Evolutionary conservation across 1,139 yeast species (phyloP).

Genomic region (Zygotorulaspora mrakii): DNA sequence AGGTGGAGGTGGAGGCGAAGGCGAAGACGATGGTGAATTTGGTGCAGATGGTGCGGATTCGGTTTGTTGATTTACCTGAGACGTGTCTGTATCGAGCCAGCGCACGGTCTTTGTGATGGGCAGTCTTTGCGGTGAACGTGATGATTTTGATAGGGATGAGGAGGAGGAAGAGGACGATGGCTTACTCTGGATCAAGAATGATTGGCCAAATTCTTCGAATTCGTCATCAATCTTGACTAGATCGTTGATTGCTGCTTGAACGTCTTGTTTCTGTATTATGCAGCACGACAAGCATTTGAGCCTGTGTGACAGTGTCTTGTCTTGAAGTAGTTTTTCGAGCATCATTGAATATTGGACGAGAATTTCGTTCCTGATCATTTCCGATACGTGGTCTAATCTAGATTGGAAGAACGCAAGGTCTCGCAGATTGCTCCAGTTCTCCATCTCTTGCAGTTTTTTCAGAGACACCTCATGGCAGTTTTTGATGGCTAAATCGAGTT

Average conservation of each 20-base stretch:
- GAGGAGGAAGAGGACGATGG: slow-evolving; percentile 2
- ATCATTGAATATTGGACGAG: slow-evolving; percentile 53
- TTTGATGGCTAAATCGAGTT: slow-evolving; percentile 48
- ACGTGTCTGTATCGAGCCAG: not conserved
- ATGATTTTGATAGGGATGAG: too few species aligned
- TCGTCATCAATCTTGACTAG: slow-evolving; percentile 29
- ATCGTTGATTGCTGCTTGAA: slow-evolving; percentile 22
- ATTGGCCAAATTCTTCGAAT: slow-evolving; percentile 30
- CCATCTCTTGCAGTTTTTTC: slow-evolving; percentile 47
- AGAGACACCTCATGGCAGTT: slow-evolving; percentile 39
- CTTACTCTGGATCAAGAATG: slow-evolving; percentile 13
- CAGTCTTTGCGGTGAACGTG: not conserved
- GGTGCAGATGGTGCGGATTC: too few species aligned
- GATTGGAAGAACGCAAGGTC: slow-evolving; percentile 45
- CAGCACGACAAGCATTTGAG: slow-evolving; percentile 27
- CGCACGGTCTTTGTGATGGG: slow-evolving; percentile 2
- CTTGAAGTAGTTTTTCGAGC: slow-evolving; percentile 38
- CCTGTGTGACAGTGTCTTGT: slow-evolving; percentile 21
- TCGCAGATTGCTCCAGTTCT: slow-evolving; percentile 48
- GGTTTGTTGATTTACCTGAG: not conserved
- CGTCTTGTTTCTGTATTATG: slow-evolving; percentile 15
- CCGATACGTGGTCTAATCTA: slow-evolving; percentile 43
- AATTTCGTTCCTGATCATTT: slow-evolving; percentile 50
- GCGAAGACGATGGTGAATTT: too few species aligned
- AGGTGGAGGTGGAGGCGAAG: not conserved